Conservation (phyloP, 805 yeast species). For the Sugiyamaella chiloensis region DNA sequence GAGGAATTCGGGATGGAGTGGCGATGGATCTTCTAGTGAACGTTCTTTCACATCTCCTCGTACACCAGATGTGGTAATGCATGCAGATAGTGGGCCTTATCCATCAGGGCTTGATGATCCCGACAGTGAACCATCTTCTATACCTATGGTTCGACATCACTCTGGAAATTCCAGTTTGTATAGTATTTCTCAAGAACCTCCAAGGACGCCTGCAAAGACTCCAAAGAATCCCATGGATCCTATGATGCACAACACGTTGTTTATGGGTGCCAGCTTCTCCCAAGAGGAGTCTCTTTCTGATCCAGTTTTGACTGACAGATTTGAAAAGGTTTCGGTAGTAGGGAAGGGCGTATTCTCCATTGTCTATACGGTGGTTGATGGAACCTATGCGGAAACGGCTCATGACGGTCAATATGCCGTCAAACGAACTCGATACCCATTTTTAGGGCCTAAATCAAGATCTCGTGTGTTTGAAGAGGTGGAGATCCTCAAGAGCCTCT, state of each 20-base stretch:
- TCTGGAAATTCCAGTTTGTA: background rate
- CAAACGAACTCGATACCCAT: constrained; percentile 72
- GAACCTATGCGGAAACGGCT: constrained; percentile 15
- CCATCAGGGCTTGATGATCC: background rate
- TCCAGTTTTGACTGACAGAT: constrained; percentile 41
- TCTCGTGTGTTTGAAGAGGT: constrained; percentile 70
- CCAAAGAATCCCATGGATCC: constrained; percentile 32
- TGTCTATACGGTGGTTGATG: constrained; percentile 71
- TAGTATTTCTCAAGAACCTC: constrained; percentile 8
- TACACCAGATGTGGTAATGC: constrained; percentile 24
- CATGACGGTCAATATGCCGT: constrained; percentile 65
- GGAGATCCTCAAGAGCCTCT: constrained; percentile 46
- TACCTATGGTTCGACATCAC: constrained; percentile 6
- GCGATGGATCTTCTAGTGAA: constrained; percentile 20
- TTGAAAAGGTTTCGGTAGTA: constrained; percentile 64
- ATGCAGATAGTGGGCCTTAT: constrained; percentile 4
- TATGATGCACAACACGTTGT: constrained; percentile 7
- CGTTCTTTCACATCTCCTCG: constrained; percentile 21
- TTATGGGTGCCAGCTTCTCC: constrained; percentile 9
- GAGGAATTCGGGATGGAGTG: background rate
- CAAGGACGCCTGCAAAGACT: constrained; percentile 28
- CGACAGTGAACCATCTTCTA: background rate
- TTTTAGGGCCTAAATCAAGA: constrained; percentile 57
- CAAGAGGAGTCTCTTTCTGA: constrained; percentile 17
- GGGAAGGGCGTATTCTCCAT: constrained; percentile 89